Evolutionary conservation across 2,329 filamentous ascomycete genomes (phyloP).

Genomic region (Penicillium oxalicum): DNA sequence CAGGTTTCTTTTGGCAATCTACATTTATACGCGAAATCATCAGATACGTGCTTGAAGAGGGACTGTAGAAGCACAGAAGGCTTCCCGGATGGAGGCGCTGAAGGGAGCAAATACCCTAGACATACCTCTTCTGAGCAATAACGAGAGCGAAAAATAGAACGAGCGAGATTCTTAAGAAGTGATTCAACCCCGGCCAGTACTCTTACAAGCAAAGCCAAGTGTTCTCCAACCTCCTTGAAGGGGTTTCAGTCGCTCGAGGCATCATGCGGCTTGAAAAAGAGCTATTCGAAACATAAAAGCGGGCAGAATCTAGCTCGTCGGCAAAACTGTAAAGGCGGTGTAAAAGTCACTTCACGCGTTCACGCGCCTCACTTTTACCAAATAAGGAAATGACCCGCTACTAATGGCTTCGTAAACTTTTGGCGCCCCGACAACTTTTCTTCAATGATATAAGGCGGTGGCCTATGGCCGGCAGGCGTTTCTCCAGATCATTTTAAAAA

Average conservation of each 20-base stretch:
- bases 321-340: constrained; percentile 12
- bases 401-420: too few relatives aligned
- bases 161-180: neutral
- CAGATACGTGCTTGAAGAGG: neutral
- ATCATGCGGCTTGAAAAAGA: constrained; percentile 2
- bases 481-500: too few relatives aligned
- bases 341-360: constrained; percentile 12
- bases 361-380: constrained; percentile 20
- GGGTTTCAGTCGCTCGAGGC: constrained; percentile 1
- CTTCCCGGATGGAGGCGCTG: neutral
- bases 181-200: neutral
- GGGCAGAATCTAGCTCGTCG: constrained; percentile 14
- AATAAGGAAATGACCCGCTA: constrained; percentile 5
- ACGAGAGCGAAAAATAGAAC: neutral
- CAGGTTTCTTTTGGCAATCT: too few relatives aligned
- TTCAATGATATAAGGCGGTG: too few relatives aligned
- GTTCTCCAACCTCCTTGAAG: neutral
- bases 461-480: too few relatives aligned
- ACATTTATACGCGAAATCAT: neutral
- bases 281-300: constrained; percentile 10
- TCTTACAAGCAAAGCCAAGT: too few relatives aligned
- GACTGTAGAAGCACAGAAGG: neutral
- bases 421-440: too few relatives aligned
- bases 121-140: neutral
- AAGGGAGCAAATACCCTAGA: neutral